Base-by-base conservation (phyloP, 257 asterid species). In the Jasminum sambac region DNA sequence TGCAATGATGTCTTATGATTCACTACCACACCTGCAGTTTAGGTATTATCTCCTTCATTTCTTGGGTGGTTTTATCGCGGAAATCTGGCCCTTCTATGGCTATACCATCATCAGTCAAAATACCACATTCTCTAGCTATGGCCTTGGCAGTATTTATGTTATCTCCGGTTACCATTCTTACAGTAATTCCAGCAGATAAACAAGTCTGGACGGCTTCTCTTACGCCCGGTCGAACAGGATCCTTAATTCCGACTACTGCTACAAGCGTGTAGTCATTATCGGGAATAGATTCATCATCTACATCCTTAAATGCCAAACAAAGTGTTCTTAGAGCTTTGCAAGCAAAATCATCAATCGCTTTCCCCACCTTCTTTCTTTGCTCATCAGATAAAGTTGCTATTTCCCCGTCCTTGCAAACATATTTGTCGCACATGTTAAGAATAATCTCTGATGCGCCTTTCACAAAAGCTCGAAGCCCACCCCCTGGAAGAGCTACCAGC, bases 161-260 rank as follows among this genome's bases (percentile, higher is more conserved):
- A 76, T 91, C 97, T 24, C 97, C 97, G 13, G 97, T 91, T 12
- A 88, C 92, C 97, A 91, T 91, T 67, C 96, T 55, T 71, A 91
- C 88, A 2, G 78, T 69, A 52, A 91, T 87, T 76, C 97, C 97
- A 37, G 97, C 97, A 52, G 69, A 80, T 67, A 87, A 78, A 84
- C 97, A 91, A 36, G 87, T 84, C 80, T 79, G 68, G 19, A 91
- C 97, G 6, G 97, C 96, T 44, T 83, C 90, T 76, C 68, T 89
- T 19, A 91, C 97, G 2, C 95, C 97, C 5, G 87, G 89, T 13
- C 97, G 88, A 59, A 89, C 80, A 11, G 95, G 96, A 83, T 91
- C 95, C 72, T 87, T 85, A 39, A 91, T 89, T 62, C 96, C 97
- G 11, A 89, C 79, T 7, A 91, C 79, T 64, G 91, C 92, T 65